Evolutionary conservation across 2,329 filamentous ascomycete genomes (phyloP), one percentile per base, ranked within the genome.

Genomic region (Dryadomyces quercus-mongolicae): DNA sequence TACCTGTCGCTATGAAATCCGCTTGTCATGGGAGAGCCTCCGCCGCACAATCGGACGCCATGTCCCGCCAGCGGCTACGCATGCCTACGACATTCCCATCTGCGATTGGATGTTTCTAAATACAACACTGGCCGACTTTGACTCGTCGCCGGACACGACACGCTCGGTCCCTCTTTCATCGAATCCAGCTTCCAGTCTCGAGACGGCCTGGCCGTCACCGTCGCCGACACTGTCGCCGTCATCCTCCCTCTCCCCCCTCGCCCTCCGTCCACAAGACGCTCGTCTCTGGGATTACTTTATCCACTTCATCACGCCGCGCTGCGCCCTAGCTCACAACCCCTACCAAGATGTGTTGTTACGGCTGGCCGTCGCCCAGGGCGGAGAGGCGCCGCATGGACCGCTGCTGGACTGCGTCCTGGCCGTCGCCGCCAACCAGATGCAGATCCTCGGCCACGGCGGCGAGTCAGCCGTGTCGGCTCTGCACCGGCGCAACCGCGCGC

Each of bases 391-490:
- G 2, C 22, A 16, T 1, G 25, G 25, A 1, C 22, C 42, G 8
- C 55, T 66, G 2, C 62, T 65, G 51, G 61, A 64, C 46, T 63
- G 61, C 47, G 58, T 65, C 44, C 57, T 66, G 52, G 61, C 63
- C 9, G 62, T 60, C 1, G 60, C 64, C 6, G 62, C 64, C 6
- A 64, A 61, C 13, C 62, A 66, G 49, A 52, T 52, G 40, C 40
- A 52, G 3, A 45, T 44, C 18, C 4, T 55, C 15, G 54, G 54
- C 4, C 54, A 55, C 21, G 46, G 50, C 18, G 50, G 50, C 18
- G 50, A 55, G 18, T 50, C 50, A 1, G 42, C 51, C 8, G 45
- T 46, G 18, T 55, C 54, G 16, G 50, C 50, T 6, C 50, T 50
- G 18, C 18, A 20, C 34, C 51, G 13, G 1, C 22, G 45, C 5